Percentiles rank a stretch among this genome's conserved stretches.
Conservation (phyloP, 1,284 basidiomycete species). For the Kalmanozyma brasiliensis region DNA sequence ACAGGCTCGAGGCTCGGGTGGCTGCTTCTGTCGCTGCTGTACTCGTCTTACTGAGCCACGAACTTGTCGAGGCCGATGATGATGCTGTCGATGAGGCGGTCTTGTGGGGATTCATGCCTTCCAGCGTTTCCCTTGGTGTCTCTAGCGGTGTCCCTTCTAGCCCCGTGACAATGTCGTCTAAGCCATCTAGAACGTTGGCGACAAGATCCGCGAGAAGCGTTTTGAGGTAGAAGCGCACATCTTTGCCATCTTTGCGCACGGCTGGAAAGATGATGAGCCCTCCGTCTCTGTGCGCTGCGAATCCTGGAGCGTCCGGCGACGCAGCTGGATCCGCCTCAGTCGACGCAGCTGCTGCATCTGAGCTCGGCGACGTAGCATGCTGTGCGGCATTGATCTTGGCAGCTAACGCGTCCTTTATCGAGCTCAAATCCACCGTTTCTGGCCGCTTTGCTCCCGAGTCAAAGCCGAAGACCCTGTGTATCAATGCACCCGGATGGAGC, state of each 20-base stretch:
- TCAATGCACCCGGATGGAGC: constrained; percentile 59
- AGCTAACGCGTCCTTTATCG: constrained; percentile 39
- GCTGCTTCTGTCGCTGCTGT: constrained; percentile 27
- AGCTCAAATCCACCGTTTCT: constrained; percentile 52
- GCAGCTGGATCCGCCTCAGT: not conserved
- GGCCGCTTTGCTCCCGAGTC: constrained; percentile 54
- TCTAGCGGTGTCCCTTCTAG: constrained; percentile 62
- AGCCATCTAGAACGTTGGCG: constrained; percentile 55
- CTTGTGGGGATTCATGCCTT: constrained; percentile 30
- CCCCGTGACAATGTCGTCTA: constrained; percentile 52
- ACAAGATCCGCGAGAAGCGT: constrained; percentile 61
- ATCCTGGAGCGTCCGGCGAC: constrained; percentile 38
- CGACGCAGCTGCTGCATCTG: not conserved
- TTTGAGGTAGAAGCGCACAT: constrained; percentile 64
- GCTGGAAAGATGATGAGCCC: constrained; percentile 65
- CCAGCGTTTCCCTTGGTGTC: constrained; percentile 66
- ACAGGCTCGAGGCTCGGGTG: constrained; percentile 49
- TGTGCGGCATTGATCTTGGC: constrained; percentile 25
- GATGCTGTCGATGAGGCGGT: constrained; percentile 8
- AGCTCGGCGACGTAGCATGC: not conserved
- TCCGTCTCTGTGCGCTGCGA: constrained; percentile 46
- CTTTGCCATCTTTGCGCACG: constrained; percentile 62
- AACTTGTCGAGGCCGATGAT: constrained; percentile 12
- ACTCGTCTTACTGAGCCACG: constrained; percentile 35
- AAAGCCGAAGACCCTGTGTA: constrained; percentile 64